Evolutionary conservation across 371 early-diverging fungal genomes (phyloP).

Genomic region (Lichtheimia ornata): DNA sequence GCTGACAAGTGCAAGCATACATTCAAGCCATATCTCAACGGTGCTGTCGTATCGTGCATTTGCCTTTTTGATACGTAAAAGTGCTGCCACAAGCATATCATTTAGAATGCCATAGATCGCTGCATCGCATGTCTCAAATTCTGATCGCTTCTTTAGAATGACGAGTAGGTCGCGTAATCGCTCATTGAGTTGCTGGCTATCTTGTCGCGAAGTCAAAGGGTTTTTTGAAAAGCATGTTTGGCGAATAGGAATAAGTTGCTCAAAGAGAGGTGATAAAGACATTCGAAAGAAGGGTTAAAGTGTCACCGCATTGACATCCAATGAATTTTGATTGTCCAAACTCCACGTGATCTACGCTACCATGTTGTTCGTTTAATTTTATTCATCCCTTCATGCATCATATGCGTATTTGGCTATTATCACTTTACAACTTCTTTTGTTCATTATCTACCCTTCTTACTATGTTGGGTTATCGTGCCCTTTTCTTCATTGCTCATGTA

Average conservation of each 20-base stretch:
- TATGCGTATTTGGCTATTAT: no score
- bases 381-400: no score
- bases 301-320: no score
- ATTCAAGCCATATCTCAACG: constrained; percentile 2
- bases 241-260: neutral
- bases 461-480: no score
- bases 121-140: neutral
- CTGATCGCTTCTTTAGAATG: neutral
- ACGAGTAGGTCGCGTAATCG: neutral
- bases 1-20: neutral
- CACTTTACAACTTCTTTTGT: no score
- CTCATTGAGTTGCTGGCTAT: neutral
- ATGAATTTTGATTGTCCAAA: no score
- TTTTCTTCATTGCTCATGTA: no score
- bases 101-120: neutral
- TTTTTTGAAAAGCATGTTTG: neutral
- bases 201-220: neutral
- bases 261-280: neutral
- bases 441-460: no score
- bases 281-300: no score
- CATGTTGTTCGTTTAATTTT: no score
- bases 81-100: constrained; percentile 2
- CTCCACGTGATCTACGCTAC: no score
- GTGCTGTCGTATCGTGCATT: neutral
- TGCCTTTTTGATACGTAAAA: constrained; percentile 1